phyloP scores from a whole-genome alignment of 129 eudicot species.

The Helichrysum umbraculigerum region DNA sequence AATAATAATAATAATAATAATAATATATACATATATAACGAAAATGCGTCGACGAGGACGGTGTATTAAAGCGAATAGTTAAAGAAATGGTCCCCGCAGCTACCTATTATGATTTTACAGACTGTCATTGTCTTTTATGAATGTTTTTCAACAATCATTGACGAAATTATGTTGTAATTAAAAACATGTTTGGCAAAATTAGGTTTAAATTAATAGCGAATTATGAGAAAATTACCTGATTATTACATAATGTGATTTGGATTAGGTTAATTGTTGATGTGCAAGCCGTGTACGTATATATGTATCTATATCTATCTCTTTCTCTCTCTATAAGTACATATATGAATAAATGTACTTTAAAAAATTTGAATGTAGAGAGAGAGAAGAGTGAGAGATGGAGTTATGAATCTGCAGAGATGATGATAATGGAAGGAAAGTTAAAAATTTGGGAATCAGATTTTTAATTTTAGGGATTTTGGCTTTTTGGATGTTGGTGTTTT shows the following conservation, averaged over 20 bases:
- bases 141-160: constrained; percentile 10
- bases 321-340: not conserved
- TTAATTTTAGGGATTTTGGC: constrained; percentile 14
- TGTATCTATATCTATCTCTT: not conserved
- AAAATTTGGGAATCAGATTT: not conserved
- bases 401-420: constrained; percentile 22
- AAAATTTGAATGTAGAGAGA: constrained; percentile 11
- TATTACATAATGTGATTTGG: constrained; percentile 4
- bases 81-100: constrained; percentile 13
- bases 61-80: constrained; percentile 9
- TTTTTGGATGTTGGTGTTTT: constrained; percentile 4
- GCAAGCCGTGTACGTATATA: not conserved
- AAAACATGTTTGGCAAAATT: not conserved
- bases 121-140: constrained; percentile 2
- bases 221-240: constrained; percentile 22
- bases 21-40: not conserved
- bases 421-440: not conserved
- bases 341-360: constrained; percentile 19
- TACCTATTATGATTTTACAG: constrained; percentile 8
- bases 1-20: too few relatives aligned
- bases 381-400: not conserved
- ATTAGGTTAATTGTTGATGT: constrained; percentile 14
- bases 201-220: not conserved
- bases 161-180: too few relatives aligned
- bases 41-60: constrained; percentile 17